Percentiles rank a stretch among this genome's conserved stretches.
These are phyloP conservation scores for Simplicillium sp. DNA, from an alignment of 2,329 filamentous ascomycete genomes.

Conservation along the genomic window DNA sequence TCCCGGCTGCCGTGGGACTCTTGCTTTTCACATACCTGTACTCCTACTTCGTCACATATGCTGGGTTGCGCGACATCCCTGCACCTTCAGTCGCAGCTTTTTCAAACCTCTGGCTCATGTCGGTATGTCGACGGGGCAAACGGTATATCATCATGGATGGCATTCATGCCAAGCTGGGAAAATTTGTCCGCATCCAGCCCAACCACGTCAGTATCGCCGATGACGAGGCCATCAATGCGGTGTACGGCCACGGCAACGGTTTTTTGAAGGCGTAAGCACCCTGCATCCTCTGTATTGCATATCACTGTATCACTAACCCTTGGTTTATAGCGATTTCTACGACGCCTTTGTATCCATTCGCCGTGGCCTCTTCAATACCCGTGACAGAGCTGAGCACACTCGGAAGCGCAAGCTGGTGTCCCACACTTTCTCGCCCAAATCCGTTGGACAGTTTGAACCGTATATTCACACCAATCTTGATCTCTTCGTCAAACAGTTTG, in stretches of 20 bases:
- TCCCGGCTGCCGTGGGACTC: conserved; percentile 34
- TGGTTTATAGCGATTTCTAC: conserved; percentile 61
- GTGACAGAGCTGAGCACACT: conserved; percentile 71
- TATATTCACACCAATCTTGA: conserved; percentile 78
- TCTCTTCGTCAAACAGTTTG: conserved; percentile 64
- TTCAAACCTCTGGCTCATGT: conserved; percentile 72
- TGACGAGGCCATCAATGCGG: conserved; percentile 61
- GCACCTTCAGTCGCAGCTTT: conserved; percentile 56
- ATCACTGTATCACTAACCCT: not conserved
- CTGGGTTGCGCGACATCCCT: conserved; percentile 43
- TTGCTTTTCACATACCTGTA: conserved; percentile 46
- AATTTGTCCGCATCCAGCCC: conserved; percentile 75
- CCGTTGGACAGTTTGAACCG: conserved; percentile 74
- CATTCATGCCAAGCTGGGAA: conserved; percentile 65
- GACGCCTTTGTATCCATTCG: conserved; percentile 85
- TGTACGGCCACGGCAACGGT: conserved; percentile 75
- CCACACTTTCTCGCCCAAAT: conserved; percentile 79
- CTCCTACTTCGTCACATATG: conserved; percentile 48
- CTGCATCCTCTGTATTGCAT: accelerated
- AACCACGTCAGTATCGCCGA: conserved; percentile 78
- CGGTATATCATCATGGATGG: conserved; percentile 58
- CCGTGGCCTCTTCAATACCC: conserved; percentile 81
- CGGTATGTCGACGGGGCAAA: conserved; percentile 53
- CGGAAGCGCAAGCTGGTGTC: conserved; percentile 84
- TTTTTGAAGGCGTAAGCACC: conserved; percentile 56